Conservation (phyloP, 2,329 filamentous ascomycete genomes). For the Xylariomycetidae sp. region DNA sequence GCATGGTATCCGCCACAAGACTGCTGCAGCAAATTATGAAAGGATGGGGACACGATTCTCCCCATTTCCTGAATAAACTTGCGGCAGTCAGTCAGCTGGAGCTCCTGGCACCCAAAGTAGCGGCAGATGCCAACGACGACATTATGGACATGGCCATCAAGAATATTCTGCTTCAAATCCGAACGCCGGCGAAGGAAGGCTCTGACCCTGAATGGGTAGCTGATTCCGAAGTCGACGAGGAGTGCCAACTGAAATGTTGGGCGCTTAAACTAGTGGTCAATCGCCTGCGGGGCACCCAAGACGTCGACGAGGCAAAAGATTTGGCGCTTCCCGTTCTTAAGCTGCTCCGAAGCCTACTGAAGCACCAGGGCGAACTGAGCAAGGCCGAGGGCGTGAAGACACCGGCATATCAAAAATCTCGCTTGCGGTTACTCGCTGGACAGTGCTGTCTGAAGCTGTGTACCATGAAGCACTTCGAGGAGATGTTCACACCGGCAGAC, state of each 20-base stretch:
- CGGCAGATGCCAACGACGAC: slow-evolving; percentile 66
- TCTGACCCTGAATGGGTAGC: slow-evolving; percentile 60
- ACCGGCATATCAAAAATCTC: slow-evolving; percentile 69
- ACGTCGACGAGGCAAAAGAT: slow-evolving; percentile 47
- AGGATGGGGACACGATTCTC: slow-evolving; percentile 64
- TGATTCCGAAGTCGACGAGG: slow-evolving; percentile 65
- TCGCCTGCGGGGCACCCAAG: slow-evolving; percentile 59
- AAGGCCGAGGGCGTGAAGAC: slow-evolving; percentile 70
- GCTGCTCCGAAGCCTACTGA: slow-evolving; percentile 70
- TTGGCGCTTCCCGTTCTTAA: slow-evolving; percentile 66
- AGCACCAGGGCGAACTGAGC: slow-evolving; percentile 71
- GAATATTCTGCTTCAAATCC: slow-evolving; percentile 65
- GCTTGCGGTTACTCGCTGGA: slow-evolving; percentile 76
- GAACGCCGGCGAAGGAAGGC: slow-evolving; percentile 52
- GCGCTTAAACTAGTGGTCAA: slow-evolving; percentile 85
- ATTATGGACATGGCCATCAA: slow-evolving; percentile 74
- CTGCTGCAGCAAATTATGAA: slow-evolving; percentile 71
- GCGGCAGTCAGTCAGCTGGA: slow-evolving; percentile 69
- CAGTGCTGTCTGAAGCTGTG: slow-evolving; percentile 81
- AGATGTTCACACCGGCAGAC: slow-evolving; percentile 61
- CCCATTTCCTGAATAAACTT: slow-evolving; percentile 70
- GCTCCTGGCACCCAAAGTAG: slow-evolving; percentile 65
- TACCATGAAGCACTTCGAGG: slow-evolving; percentile 68
- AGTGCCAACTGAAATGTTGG: slow-evolving; percentile 76
- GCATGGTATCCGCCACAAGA: slow-evolving; percentile 75